Evolutionary conservation across 345 rosid species (phyloP).

Genomic region (Dimocarpus longan): DNA sequence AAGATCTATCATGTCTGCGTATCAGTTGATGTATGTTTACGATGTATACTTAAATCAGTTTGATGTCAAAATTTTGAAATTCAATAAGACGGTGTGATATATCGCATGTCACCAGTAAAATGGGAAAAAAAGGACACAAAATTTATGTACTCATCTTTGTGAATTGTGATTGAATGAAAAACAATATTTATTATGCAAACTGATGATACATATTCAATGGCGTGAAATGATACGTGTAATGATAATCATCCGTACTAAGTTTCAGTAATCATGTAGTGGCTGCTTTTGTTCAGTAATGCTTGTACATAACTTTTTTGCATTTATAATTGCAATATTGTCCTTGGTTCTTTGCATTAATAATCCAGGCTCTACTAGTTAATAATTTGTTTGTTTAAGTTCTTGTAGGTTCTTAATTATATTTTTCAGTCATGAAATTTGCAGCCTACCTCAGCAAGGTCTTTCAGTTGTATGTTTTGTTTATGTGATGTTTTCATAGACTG

Average conservation of each 20-base stretch:
- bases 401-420: no score
- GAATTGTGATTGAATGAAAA: background rate
- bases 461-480: background rate
- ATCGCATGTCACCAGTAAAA: background rate
- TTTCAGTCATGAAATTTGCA: background rate
- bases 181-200: background rate
- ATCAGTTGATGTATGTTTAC: background rate
- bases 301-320: background rate
- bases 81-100: background rate
- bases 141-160: background rate
- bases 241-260: background rate
- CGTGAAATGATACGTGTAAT: background rate
- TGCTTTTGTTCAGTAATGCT: background rate
- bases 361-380: background rate
- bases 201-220: background rate
- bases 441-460: background rate
- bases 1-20: slow-evolving; percentile 16
- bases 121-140: background rate
- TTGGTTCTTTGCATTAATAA: background rate
- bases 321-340: background rate
- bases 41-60: slow-evolving; percentile 9
- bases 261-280: background rate
- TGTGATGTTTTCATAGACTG: background rate
- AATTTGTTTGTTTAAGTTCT: no score
- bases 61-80: slow-evolving; percentile 9